A percentile compares a stretch with the other conserved stretches of the same genome.
These are phyloP conservation scores for Microbotryomycetes sp. DNA, from an alignment of 1,284 basidiomycete genomes.

Conservation along the genomic window DNA sequence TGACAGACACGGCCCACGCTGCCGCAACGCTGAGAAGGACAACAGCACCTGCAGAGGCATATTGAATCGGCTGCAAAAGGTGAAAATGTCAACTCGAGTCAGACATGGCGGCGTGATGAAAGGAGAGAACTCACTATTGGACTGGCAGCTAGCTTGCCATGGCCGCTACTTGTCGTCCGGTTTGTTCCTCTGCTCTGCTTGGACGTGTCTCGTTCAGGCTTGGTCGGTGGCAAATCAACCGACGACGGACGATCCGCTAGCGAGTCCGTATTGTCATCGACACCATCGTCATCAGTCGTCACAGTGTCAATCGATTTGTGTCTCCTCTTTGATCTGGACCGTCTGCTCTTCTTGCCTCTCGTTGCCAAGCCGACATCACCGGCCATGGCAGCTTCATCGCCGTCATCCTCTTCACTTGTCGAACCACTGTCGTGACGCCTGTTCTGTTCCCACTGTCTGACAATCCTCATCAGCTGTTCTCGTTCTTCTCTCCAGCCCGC, in stretches of 20 bases:
- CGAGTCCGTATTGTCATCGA: too few relatives aligned
- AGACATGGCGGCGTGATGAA: too few relatives aligned
- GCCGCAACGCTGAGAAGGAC: constrained; percentile 40
- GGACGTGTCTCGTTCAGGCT: too few relatives aligned
- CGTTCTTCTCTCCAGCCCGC: constrained; percentile 77
- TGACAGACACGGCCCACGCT: constrained; percentile 37
- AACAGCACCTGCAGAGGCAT: constrained; percentile 37
- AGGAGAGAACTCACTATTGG: too few relatives aligned
- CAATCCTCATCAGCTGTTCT: constrained; percentile 62
- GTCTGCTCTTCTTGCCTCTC: constrained; percentile 17
- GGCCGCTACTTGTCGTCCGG: too few relatives aligned
- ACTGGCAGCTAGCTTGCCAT: too few relatives aligned
- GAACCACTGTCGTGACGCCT: constrained; percentile 39
- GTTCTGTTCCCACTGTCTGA: constrained; percentile 73
- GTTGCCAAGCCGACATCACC: constrained; percentile 5
- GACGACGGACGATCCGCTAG: too few relatives aligned
- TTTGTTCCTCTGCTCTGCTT: too few relatives aligned
- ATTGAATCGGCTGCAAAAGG: background rate
- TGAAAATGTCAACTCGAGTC: background rate
- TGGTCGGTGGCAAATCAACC: too few relatives aligned
- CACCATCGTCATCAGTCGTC: too few relatives aligned
- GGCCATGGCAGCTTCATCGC: constrained; percentile 20
- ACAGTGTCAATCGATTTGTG: too few relatives aligned
- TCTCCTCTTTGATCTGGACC: constrained; percentile 11
- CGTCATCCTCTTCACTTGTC: constrained; percentile 7